Evolutionary conservation across 202 grass and related monocot genomes (phyloP).

Genomic region (Setaria viridis): DNA sequence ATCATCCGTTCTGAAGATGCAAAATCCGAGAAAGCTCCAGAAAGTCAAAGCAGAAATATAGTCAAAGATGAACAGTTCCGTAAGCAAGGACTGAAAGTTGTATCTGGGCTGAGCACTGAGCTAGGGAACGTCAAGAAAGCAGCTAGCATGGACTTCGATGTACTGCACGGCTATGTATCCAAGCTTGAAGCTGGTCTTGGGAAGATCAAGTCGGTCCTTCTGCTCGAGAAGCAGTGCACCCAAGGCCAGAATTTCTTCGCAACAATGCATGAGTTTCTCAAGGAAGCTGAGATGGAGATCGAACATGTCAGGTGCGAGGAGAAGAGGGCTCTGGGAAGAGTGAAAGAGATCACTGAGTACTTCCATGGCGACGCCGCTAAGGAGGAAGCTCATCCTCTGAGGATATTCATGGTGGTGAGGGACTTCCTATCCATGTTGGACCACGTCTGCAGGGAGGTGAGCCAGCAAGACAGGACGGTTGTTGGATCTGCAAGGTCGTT

Average conservation of each 20-base stretch:
- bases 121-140: conserved; percentile 83
- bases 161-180: conserved; percentile 78
- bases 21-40: conserved; percentile 44
- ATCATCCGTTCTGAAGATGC: conserved; percentile 78
- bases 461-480: conserved; percentile 70
- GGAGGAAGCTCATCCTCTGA: conserved; percentile 80
- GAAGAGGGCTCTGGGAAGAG: conserved; percentile 58
- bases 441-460: conserved; percentile 87
- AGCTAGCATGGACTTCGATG: conserved; percentile 90
- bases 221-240: conserved; percentile 66
- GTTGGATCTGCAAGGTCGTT: conserved; percentile 82
- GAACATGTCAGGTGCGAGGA: conserved; percentile 62
- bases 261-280: conserved; percentile 63
- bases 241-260: conserved; percentile 69
- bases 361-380: conserved; percentile 75
- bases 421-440: conserved; percentile 86
- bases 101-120: conserved; percentile 77
- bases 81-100: conserved; percentile 77
- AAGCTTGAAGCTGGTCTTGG: conserved; percentile 78
- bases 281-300: conserved; percentile 69
- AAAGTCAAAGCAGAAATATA: conserved; percentile 45
- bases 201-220: conserved; percentile 61
- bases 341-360: conserved; percentile 80
- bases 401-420: conserved; percentile 94
- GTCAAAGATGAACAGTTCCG: conserved; percentile 62